Conservation (phyloP, 306 rosid species). For the Malus asiatica region DNA sequence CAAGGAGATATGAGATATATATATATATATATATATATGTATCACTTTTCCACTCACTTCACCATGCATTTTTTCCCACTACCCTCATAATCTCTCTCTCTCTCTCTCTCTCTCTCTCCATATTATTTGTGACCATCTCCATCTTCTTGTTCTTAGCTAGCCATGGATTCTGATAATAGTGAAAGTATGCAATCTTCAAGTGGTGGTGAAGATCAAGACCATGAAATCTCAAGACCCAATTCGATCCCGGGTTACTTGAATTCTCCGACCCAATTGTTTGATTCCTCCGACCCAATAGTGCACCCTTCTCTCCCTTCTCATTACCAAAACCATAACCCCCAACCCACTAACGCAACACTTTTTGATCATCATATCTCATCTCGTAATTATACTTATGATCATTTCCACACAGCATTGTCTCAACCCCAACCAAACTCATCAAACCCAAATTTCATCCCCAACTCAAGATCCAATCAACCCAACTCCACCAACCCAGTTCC, state of each 20-base stretch:
- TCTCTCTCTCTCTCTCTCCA: not conserved
- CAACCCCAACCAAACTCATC: slow-evolving; percentile 24
- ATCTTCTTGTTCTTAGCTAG: not conserved
- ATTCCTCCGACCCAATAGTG: slow-evolving; percentile 6
- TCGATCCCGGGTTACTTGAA: slow-evolving; percentile 32
- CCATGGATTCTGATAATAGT: slow-evolving; percentile 86
- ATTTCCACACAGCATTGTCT: slow-evolving; percentile 34
- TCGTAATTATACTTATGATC: not conserved
- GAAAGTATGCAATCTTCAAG: slow-evolving; percentile 83
- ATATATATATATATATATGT: not conserved
- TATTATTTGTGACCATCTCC: not conserved
- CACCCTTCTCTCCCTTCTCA: slow-evolving; percentile 29
- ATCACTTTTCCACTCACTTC: not conserved
- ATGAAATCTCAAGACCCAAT: slow-evolving; percentile 44
- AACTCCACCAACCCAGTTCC: not conserved
- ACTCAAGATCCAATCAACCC: slow-evolving; percentile 22
- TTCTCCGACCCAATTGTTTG: slow-evolving; percentile 22
- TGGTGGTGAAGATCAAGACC: slow-evolving; percentile 64
- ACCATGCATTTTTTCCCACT: not conserved
- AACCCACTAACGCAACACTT: not conserved
- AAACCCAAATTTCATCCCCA: slow-evolving; percentile 31
- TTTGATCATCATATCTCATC: slow-evolving; percentile 40
- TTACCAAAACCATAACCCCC: slow-evolving; percentile 26
- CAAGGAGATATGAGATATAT: not conserved
- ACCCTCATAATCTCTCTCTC: not conserved